Base-by-base conservation (phyloP, 2,329 filamentous ascomycete genomes). In the Botrytis fragariae region DNA sequence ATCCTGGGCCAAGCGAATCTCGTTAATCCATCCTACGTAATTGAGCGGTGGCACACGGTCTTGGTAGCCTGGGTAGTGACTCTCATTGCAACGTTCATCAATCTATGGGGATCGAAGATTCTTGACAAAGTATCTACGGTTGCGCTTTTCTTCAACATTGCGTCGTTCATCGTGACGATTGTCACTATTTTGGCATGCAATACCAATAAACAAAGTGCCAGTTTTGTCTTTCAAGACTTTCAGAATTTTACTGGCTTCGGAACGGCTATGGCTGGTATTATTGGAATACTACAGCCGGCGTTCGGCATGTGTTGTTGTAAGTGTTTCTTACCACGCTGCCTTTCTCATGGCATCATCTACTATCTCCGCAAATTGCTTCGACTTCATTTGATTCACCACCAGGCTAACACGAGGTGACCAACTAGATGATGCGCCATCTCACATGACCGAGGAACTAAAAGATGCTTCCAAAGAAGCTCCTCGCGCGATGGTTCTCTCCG, bases 391-490 rank as follows among this genome's bases (percentile, higher is more conserved):
- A 42, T 39, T 57, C 6, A 71, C 20, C 10, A 12, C 10, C 45
- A 48, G 20, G 16, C 68, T 63, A 45, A 61, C 54, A 45, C 3
- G 10, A 48, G 67, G 80, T 79, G 5, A 18, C 75, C 83, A 85
- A 73, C 85, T 42, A 78, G 75, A 77, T 39, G 77, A 76, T 72
- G 83, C 85, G 0, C 85, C 84, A 0, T 80, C 83, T 0, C 87
- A 88, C 73, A 88, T 89, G 86, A 85, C 84, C 0, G 87, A 88
- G 77, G 87, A 89, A 75, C 85, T 89, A 76, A 83, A 84, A 67
- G 82, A 87, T 68, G 84, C 86, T 0, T 83, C 84, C 8, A 85
- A 84, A 68, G 82, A 87, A 75, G 86, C 84, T 2, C 87, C 87
- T 0, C 79, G 82, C 74, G 84, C 84, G 1, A 86, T 88, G 77